Evolutionary conservation across 78 protist genomes (phyloP).

Genomic region (Dictyostelium brefeldianum): DNA sequence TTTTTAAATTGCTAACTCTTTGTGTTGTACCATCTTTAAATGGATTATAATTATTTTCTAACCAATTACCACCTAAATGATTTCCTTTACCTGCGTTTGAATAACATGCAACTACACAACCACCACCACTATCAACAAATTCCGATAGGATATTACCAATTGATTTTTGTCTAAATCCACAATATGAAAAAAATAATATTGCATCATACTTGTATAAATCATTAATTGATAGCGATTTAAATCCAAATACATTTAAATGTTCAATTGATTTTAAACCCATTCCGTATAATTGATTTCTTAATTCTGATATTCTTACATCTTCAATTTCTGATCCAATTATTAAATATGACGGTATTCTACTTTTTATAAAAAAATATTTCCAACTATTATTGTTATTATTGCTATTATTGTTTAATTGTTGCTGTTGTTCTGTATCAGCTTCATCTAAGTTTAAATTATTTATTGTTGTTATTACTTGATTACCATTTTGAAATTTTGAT

Average conservation of each 20-base stretch:
- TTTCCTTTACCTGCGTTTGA: conserved; percentile 65
- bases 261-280: conserved; percentile 38
- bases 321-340: conserved; percentile 55
- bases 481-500: conserved; percentile 12
- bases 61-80: conserved; percentile 50
- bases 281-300: neutral
- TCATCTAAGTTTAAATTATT: neutral
- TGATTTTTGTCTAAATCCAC: conserved; percentile 60
- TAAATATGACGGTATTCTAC: conserved; percentile 25
- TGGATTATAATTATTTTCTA: conserved; percentile 43
- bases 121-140: conserved; percentile 71
- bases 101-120: conserved; percentile 29
- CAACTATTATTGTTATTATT: conserved; percentile 13
- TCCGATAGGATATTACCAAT: conserved; percentile 39
- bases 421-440: neutral
- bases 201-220: conserved; percentile 35
- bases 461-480: neutral
- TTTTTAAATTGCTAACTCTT: conserved; percentile 10
- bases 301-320: conserved; percentile 1
- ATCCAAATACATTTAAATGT: conserved; percentile 48
- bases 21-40: conserved; percentile 44
- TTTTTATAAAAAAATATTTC: conserved; percentile 49
- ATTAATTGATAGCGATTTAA: neutral
- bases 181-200: conserved; percentile 47
- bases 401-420: neutral